phyloP scores from a whole-genome alignment of 257 asterid species.

The Solanum appendiculatum region DNA sequence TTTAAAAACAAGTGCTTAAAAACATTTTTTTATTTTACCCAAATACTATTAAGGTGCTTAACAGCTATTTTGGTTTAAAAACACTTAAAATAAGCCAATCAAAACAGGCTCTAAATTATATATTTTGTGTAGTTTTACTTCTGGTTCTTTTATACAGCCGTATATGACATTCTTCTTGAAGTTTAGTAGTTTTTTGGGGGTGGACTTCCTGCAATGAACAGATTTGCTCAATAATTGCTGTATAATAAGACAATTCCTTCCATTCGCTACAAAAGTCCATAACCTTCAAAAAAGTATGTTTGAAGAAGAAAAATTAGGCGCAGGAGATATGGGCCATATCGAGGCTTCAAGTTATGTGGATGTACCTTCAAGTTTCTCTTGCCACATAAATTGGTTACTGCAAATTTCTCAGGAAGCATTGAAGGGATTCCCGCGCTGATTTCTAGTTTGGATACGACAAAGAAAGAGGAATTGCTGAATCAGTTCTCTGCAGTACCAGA shows the following conservation, averaged over 20 bases:
- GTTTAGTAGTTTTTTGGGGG: not conserved
- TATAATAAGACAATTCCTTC: not conserved
- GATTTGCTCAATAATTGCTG: not conserved
- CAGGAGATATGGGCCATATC: not conserved
- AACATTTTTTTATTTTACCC: not conserved
- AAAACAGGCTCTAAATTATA: not conserved
- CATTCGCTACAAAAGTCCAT: not conserved
- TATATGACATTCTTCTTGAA: not conserved
- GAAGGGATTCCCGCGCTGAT: constrained; percentile 86
- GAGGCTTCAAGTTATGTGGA: not conserved
- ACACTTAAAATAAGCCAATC: not conserved
- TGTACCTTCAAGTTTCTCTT: not conserved
- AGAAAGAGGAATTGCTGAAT: constrained; percentile 43
- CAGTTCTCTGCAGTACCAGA: constrained; percentile 56
- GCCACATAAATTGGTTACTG: not conserved
- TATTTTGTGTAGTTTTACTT: not conserved
- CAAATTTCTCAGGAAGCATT: constrained; percentile 44
- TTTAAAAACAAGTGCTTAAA: not conserved
- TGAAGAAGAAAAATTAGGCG: not conserved
- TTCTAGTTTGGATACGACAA: constrained; percentile 48
- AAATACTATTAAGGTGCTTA: not conserved
- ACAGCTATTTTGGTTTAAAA: not conserved
- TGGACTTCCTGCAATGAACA: not conserved
- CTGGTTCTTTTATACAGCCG: not conserved
- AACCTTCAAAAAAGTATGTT: not conserved